Percentiles rank a stretch among this genome's conserved stretches.
Conservation (phyloP, 2,329 filamentous ascomycete genomes). For the Fusarium nelsonii region DNA sequence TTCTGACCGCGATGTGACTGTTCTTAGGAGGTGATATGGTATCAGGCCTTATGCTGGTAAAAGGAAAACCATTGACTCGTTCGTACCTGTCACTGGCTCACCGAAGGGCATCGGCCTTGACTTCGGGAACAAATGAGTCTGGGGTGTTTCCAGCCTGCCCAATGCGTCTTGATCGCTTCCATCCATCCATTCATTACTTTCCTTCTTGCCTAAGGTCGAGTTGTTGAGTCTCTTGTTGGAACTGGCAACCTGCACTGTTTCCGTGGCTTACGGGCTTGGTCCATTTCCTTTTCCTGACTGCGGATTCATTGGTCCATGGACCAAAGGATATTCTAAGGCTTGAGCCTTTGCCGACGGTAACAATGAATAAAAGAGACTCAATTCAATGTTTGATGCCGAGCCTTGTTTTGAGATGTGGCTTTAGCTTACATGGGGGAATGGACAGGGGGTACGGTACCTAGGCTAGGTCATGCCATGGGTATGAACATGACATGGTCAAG, state of each 20-base stretch:
- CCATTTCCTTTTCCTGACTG: neutral
- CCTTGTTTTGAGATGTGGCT: slow-evolving; percentile 6
- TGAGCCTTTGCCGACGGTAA: slow-evolving; percentile 23
- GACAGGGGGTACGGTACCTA: slow-evolving; percentile 1
- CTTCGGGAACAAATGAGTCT: neutral
- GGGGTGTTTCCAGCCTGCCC: slow-evolving; percentile 1
- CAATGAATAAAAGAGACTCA: slow-evolving; percentile 1
- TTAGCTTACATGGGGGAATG: slow-evolving; percentile 14
- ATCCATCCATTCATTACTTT: neutral
- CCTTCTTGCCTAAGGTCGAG: neutral
- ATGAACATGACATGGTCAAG: slow-evolving; percentile 6
- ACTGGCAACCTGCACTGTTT: slow-evolving; percentile 32
- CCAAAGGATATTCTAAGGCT: neutral
- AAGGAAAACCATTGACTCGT: neutral
- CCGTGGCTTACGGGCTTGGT: slow-evolving; percentile 23
- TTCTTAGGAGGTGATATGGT: slow-evolving; percentile 7
- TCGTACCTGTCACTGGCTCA: neutral
- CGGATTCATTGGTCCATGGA: slow-evolving; percentile 9
- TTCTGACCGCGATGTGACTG: slow-evolving; percentile 32
- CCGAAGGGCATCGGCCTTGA: neutral
- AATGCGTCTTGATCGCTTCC: neutral
- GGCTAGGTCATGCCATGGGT: neutral
- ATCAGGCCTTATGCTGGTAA: slow-evolving; percentile 14
- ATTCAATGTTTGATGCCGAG: slow-evolving; percentile 20
- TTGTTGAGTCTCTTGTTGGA: slow-evolving; percentile 17